Evolutionary conservation across 2,329 filamentous ascomycete species (phyloP), one percentile per base, ranked within the genome.

Genomic region (Alternaria gaisen): DNA sequence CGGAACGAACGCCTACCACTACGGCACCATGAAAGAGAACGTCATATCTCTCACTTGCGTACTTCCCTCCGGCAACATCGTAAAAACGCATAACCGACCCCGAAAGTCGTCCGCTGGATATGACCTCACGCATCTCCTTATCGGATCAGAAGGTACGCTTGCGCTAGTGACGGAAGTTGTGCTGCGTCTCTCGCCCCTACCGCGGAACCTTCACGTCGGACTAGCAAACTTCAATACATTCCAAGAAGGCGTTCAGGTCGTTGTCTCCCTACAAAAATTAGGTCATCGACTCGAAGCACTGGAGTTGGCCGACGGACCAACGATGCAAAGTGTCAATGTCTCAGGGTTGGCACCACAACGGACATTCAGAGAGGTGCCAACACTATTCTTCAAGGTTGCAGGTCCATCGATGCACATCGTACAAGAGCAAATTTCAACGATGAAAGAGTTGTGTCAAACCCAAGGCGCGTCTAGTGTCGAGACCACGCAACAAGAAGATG

Each of bases 1-100:
- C 10, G 93, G 93, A 54, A 97, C 93, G 8, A 97, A 97, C 76
- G 91, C 93, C 12, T 96, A 96, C 82, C 86, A 92, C 56, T 97
- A 97, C 77, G 93, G 93, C 62, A 97, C 93, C 2, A 97, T 97
- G 92, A 88, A 91, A 63, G 92, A 96, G 74, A 97, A 93, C 91
- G 93, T 97, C 16, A 82, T 97, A 14, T 90, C 87, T 53, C 79
- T 97, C 65, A 97, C 93, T 0, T 90, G 94, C 2, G 93, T 97
- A 11, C 84, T 97, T 69, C 93, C 93, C 11, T 93, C 97, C 77
- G 93, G 93, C 42, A 94, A 91, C 2, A 80, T 97, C 38, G 87
- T 97, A 78, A 94, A 92, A 83, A 97, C 94, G 12, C 86, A 91
- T 61, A 91, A 95, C 77, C 87, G 93, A 43, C 93, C 93, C 3